These are phyloP conservation scores for Diophrys sp. DNA, from an alignment of 73 alveolate species.

Conservation along the genomic window DNA sequence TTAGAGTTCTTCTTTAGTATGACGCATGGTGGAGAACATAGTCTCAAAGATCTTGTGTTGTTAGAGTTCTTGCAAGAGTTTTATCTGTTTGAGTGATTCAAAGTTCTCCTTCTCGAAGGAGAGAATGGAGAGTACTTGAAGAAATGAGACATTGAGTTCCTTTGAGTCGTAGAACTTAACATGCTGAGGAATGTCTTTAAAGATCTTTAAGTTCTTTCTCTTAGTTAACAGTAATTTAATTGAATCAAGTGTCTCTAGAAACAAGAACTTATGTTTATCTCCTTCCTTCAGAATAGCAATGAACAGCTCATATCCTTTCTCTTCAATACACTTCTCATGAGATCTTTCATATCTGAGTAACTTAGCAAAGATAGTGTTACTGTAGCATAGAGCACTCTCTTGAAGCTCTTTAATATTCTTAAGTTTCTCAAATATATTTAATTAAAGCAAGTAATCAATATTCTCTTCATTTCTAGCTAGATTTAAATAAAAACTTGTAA, in stretches of 20 bases:
- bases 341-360: slow-evolving; percentile 15
- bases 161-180: slow-evolving; percentile 15
- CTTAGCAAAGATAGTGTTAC: slow-evolving; percentile 37
- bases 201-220: slow-evolving; percentile 31
- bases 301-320: slow-evolving; percentile 53
- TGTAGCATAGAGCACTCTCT: slow-evolving; percentile 31
- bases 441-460: slow-evolving; percentile 18
- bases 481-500: slow-evolving; percentile 39
- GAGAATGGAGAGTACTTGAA: slow-evolving; percentile 51
- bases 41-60: slow-evolving; percentile 8
- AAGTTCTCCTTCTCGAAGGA: slow-evolving; percentile 38
- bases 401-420: slow-evolving; percentile 16
- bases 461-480: slow-evolving; percentile 48
- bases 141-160: slow-evolving; percentile 30
- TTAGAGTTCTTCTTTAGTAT: not conserved
- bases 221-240: slow-evolving; percentile 44
- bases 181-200: slow-evolving; percentile 25
- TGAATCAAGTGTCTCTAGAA: slow-evolving; percentile 52
- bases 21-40: slow-evolving; percentile 11
- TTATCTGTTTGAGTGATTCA: slow-evolving; percentile 16
- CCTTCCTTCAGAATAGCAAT: slow-evolving; percentile 34
- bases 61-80: slow-evolving; percentile 13
- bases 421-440: slow-evolving; percentile 33
- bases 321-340: slow-evolving; percentile 37
- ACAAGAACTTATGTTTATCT: slow-evolving; percentile 33